Evolutionary conservation across 371 early-diverging fungal genomes (phyloP).

Genomic region (Mucor racemosus): DNA sequence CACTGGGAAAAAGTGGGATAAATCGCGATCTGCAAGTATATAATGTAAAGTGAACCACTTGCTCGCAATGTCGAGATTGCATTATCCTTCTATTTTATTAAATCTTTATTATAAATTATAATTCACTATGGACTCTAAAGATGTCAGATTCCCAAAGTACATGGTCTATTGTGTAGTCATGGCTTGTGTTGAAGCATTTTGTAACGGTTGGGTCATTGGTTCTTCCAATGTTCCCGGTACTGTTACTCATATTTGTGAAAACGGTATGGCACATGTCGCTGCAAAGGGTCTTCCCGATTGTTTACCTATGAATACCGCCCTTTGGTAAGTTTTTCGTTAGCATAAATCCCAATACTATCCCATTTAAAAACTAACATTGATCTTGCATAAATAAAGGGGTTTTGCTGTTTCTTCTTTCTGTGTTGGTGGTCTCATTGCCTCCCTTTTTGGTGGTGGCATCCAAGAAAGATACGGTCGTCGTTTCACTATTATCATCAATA

Average conservation of each 20-base stretch:
- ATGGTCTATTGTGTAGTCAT: conserved; percentile 51
- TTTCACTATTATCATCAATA: conserved; percentile 63
- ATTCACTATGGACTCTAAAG: conserved; percentile 39
- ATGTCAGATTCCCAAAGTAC: conserved; percentile 35
- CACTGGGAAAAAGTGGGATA: conserved; percentile 5
- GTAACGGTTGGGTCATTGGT: conserved; percentile 51
- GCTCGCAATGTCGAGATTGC: too few relatives aligned
- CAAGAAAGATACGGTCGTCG: conserved; percentile 68
- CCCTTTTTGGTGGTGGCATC: conserved; percentile 60
- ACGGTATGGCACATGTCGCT: conserved; percentile 18
- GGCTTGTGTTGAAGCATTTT: conserved; percentile 42
- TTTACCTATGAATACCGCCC: conserved; percentile 32
- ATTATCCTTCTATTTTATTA: background rate
- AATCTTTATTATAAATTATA: background rate
- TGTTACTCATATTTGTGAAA: conserved; percentile 30
- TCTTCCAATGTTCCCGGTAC: conserved; percentile 49
- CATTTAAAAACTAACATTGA: background rate
- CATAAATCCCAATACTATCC: background rate
- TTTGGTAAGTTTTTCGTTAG: conserved; percentile 16
- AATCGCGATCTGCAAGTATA: background rate
- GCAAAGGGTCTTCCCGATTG: conserved; percentile 30
- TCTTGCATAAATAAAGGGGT: conserved; percentile 26
- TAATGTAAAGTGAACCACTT: background rate
- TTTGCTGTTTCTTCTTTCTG: conserved; percentile 70
- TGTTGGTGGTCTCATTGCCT: conserved; percentile 75